Percentiles rank a stretch among this genome's conserved stretches.
Evolutionary conservation across 106 monocot genomes (phyloP).

Genomic region (Triglochin maritima): DNA sequence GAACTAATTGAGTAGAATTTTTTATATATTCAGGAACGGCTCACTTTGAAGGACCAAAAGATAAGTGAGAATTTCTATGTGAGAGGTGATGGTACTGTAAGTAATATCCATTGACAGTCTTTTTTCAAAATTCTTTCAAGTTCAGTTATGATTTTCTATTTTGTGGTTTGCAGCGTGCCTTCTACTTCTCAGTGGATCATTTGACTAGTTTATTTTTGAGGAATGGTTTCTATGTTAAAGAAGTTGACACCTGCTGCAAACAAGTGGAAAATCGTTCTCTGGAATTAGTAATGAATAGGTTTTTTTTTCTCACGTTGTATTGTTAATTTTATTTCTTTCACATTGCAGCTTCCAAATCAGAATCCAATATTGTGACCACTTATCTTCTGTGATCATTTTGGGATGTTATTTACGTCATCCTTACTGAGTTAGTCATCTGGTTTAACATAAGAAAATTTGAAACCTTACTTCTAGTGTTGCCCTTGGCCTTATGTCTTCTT

Average conservation of each 20-base stretch:
- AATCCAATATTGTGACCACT: too few relatives aligned
- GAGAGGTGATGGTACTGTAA: slow-evolving; percentile 99
- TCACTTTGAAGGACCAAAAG: slow-evolving; percentile 67
- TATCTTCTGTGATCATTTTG: too few relatives aligned
- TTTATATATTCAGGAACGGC: slow-evolving; percentile 54
- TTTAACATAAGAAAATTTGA: too few relatives aligned
- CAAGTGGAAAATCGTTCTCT: slow-evolving; percentile 84
- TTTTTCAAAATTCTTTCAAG: background rate
- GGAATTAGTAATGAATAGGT: slow-evolving; percentile 93
- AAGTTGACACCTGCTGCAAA: slow-evolving; percentile 57
- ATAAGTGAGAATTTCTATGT: slow-evolving; percentile 95
- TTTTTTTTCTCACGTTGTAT: background rate
- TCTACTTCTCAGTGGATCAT: slow-evolving; percentile 71
- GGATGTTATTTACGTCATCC: too few relatives aligned
- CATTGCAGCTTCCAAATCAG: too few relatives aligned
- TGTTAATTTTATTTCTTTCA: too few relatives aligned
- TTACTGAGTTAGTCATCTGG: too few relatives aligned
- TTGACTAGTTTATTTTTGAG: slow-evolving; percentile 50
- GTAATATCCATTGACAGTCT: slow-evolving; percentile 4
- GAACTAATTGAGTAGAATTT: background rate
- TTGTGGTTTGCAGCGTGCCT: slow-evolving; percentile 52
- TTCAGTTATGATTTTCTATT: background rate
- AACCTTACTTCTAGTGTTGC: too few relatives aligned
- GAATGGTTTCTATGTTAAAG: slow-evolving; percentile 54
- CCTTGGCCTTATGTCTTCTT: too few relatives aligned